Evolutionary conservation across 768 basidiomycete species (phyloP).

Genomic region (Naganishia randhawae): DNA sequence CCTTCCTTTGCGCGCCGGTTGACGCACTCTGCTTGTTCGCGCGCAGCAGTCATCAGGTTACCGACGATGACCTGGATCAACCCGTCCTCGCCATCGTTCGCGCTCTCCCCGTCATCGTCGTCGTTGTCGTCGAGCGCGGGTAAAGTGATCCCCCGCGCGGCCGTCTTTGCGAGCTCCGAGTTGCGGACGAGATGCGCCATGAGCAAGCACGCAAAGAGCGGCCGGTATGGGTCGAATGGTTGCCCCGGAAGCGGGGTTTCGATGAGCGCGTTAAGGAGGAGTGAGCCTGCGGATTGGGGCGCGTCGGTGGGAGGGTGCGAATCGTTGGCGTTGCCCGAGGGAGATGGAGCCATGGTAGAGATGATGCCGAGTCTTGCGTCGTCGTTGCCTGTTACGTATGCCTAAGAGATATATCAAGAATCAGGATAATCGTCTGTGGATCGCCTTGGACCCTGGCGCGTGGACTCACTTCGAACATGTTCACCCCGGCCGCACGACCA

Average conservation of each 20-base stretch:
- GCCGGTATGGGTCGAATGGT: constrained; percentile 49
- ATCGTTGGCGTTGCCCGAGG: constrained; percentile 25
- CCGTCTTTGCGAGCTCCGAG: constrained; percentile 53
- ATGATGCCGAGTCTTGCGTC: constrained; percentile 51
- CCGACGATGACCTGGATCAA: constrained; percentile 83
- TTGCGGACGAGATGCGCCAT: constrained; percentile 51
- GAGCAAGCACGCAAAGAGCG: constrained; percentile 50
- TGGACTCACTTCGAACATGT: constrained; percentile 63
- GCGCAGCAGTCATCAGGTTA: constrained; percentile 78
- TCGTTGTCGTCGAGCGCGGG: constrained; percentile 41
- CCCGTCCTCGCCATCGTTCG: constrained; percentile 57
- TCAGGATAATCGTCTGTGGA: too few relatives aligned
- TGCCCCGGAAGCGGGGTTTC: constrained; percentile 42
- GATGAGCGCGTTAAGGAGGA: constrained; percentile 52
- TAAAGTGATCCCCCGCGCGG: constrained; percentile 52
- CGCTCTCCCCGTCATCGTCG: constrained; percentile 45
- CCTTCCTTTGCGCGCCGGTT: constrained; percentile 61
- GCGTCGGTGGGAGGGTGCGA: constrained; percentile 32
- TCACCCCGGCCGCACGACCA: constrained; percentile 68
- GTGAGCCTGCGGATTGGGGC: constrained; percentile 45
- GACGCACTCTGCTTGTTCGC: constrained; percentile 57
- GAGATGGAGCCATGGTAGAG: constrained; percentile 42
- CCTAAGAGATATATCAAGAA: too few relatives aligned
- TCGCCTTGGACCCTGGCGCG: too few relatives aligned
- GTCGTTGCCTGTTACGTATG: constrained; percentile 51